Conservation (phyloP, 108 stramenopile genomes). For the Cyclotella choctawhatcheeana region DNA sequence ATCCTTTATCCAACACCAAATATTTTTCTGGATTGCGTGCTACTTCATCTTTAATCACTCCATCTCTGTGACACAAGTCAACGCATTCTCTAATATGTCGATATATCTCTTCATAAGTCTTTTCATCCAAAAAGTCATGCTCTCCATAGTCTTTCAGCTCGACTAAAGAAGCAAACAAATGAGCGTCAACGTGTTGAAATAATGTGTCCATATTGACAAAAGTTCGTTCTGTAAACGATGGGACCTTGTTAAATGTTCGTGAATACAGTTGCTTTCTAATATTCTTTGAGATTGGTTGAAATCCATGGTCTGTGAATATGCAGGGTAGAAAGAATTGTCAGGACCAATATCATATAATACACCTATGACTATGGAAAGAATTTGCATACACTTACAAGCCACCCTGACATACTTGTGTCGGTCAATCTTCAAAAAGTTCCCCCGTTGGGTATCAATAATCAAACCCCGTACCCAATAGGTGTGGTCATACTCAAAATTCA, state of each 20-base stretch:
- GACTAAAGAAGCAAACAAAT: conserved; percentile 86
- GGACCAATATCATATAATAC: too few species aligned
- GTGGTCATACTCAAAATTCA: conserved; percentile 89
- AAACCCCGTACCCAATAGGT: conserved; percentile 84
- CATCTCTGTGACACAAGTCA: conserved; percentile 96
- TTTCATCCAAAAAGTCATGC: conserved; percentile 77
- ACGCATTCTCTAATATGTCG: conserved; percentile 88
- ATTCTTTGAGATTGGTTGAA: conserved; percentile 67
- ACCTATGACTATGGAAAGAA: too few species aligned
- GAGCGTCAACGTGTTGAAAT: conserved; percentile 89
- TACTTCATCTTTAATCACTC: conserved; percentile 96
- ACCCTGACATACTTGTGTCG: conserved; percentile 95
- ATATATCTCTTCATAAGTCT: conserved; percentile 93
- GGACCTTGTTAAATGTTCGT: conserved; percentile 81
- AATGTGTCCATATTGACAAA: conserved; percentile 95
- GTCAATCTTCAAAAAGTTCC: conserved; percentile 96
- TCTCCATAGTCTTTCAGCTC: conserved; percentile 87
- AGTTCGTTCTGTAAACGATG: conserved; percentile 84
- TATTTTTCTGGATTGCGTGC: conserved; percentile 84
- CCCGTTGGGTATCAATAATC: conserved; percentile 93
- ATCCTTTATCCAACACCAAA: conserved; percentile 84
- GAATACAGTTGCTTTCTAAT: conserved; percentile 82
- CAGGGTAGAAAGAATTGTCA: too few species aligned
- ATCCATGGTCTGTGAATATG: too few species aligned
- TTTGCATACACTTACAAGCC: too few species aligned